These are phyloP conservation scores for Penicillium polonicum DNA, from an alignment of 2,329 filamentous ascomycete species.

Conservation along the genomic window DNA sequence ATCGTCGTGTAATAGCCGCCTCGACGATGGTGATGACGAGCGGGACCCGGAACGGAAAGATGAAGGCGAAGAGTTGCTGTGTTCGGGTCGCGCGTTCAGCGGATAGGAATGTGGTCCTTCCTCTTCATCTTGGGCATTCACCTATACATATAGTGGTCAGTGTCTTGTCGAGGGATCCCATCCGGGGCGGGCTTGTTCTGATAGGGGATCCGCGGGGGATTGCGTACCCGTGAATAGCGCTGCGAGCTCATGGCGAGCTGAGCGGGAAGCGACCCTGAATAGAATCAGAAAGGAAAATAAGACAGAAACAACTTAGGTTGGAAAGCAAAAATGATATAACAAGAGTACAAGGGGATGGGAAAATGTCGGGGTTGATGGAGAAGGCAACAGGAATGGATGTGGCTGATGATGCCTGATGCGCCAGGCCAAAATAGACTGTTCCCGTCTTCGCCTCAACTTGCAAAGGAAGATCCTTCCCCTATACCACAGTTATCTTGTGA, in stretches of 20 bases:
- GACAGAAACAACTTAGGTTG: constrained; percentile 11
- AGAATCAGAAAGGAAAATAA: constrained; percentile 22
- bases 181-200: constrained; percentile 9
- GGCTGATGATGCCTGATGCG: constrained; percentile 22
- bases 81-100: constrained; percentile 29
- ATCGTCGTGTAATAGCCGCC: constrained; percentile 54
- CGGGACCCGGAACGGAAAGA: constrained; percentile 90
- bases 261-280: constrained; percentile 25
- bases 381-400: constrained; percentile 26
- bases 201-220: constrained; percentile 22
- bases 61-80: constrained; percentile 54
- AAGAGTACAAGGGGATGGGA: constrained; percentile 21
- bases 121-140: constrained; percentile 47
- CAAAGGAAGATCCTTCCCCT: not conserved
- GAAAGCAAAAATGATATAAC: constrained; percentile 17
- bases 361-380: constrained; percentile 19
- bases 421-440: constrained; percentile 9
- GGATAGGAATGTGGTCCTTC: constrained; percentile 36
- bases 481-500: not conserved
- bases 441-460: constrained; percentile 5
- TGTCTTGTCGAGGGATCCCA: constrained; percentile 11
- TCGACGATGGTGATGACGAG: constrained; percentile 64
- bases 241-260: constrained; percentile 51
- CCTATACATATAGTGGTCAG: constrained; percentile 30
- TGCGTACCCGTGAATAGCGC: constrained; percentile 49